phyloP scores from a whole-genome alignment of 176 grass and related monocot genomes.

The Raddia distichophylla region DNA sequence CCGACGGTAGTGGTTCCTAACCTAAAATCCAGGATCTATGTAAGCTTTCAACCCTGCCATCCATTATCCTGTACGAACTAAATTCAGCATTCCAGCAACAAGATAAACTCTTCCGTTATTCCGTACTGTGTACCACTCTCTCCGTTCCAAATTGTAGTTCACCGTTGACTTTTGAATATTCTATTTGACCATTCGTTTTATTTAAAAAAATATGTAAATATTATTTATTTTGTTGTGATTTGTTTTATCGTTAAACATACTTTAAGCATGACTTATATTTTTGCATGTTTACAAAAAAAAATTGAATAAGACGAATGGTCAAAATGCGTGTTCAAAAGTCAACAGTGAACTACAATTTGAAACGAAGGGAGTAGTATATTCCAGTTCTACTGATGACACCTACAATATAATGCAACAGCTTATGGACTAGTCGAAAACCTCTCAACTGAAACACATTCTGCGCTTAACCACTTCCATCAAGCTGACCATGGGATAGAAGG shows the following conservation, averaged over 20 bases:
- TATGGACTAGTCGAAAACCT: neutral
- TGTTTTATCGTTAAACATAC: no score
- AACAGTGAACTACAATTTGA: no score
- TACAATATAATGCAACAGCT: neutral
- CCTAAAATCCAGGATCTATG: neutral
- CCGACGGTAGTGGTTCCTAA: neutral
- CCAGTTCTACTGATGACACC: neutral
- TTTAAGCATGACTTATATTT: no score
- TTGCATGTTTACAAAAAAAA: no score
- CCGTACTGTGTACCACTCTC: neutral
- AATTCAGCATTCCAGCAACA: neutral
- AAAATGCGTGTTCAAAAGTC: no score
- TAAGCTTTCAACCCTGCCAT: neutral
- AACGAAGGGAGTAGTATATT: neutral
- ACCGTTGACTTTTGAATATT: no score
- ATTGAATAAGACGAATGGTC: no score
- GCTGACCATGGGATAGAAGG: slow-evolving; percentile 79
- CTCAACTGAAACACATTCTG: neutral
- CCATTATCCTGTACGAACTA: neutral
- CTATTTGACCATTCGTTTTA: no score
- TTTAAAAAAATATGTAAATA: no score
- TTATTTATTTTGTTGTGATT: no score
- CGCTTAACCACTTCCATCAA: slow-evolving; percentile 63
- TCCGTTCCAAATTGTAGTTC: no score
- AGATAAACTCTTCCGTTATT: neutral